Base-by-base conservation (phyloP, 495 filamentous ascomycete species). In the Penicillium steckii region DNA sequence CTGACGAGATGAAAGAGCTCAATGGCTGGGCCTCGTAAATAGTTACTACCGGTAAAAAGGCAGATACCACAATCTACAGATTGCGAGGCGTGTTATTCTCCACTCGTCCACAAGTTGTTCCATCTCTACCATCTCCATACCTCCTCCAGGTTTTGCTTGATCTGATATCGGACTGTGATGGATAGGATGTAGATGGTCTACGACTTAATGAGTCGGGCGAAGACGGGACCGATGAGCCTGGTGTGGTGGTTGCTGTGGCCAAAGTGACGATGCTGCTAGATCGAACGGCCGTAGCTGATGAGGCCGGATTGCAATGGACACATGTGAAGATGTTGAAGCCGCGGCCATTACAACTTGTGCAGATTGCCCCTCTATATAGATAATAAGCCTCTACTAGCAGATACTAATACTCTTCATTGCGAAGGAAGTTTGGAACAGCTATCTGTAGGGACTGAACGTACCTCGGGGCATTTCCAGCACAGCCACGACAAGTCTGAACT, bases 401-500 rank as follows among this genome's bases (percentile, higher is more conserved):
- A n/a, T n/a, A n/a, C n/a, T n/a, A 6, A 43, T 37, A 29, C 27
- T 29, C n/a, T 29, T 29, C 27, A 29, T 29, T 5, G 27, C 27
- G 27, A n/a, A n/a, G n/a, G n/a, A n/a, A n/a, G n/a, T n/a, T n/a
- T n/a, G n/a, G n/a, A n/a, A n/a, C n/a, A n/a, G n/a, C n/a, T n/a
- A n/a, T n/a, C 27, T 19, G 23, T 29, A 26, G 33, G 26, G 10
- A 27, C 8, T 44, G 8, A 42, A 40, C 46, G n/a, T 61, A 73
- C 71, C 71, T 69, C 17, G 70, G 71, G 41, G 70, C 68, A 54
- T 75, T 71, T 0, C 71, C 71, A 18, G 71, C 71, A 19, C 71
- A 75, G 44, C 50, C 50, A 8, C 62, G 63, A 56, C 71, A 75
- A 32, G 71, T 75, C 15, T 67, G 9, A 19, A 68, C 68, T n/a